Evolutionary conservation across 129 eudicot species (phyloP), one percentile per base, ranked within the genome.

Genomic region (Sambucus nigra): DNA sequence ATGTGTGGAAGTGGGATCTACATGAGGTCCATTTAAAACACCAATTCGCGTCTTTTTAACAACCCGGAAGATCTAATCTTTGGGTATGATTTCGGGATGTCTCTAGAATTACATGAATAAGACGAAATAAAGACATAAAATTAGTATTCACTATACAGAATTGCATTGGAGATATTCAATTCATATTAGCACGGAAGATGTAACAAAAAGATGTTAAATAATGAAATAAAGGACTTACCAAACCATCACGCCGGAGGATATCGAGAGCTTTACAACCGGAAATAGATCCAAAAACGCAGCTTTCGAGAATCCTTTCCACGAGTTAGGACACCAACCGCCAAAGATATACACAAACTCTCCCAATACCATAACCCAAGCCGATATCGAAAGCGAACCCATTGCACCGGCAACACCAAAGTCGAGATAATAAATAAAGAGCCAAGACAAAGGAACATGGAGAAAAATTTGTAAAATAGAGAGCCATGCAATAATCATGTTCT

Each of bases 181-280:
- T n/a, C n/a, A n/a, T n/a, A n/a, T n/a, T n/a, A n/a, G n/a, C n/a
- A n/a, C n/a, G n/a, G n/a, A n/a, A n/a, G n/a, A n/a, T n/a, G n/a
- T n/a, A n/a, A n/a, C n/a, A n/a, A n/a, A n/a, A n/a, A n/a, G n/a
- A n/a, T n/a, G n/a, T n/a, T n/a, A n/a, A n/a, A n/a, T n/a, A n/a
- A n/a, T n/a, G n/a, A 59, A 6, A 11, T 2, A 25, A 44, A 31
- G 16, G 22, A 45, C 60, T 58, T 73, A 80, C 94, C 94, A 84
- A 50, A 80, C 65, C 94, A 84, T 84, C 25, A 84, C 59, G 22
- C 94, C 88, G 8, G 94, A 84, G 41, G 88, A 80, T 5, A 76
- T 17, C 19, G 94, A 84, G 67, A 80, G 88, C 82, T 77, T 84
- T 5, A 84, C 53, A 15, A 84, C 76, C 21, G 94, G 94, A 21